Base-by-base conservation (phyloP, 1,139 yeast species). In the Debaryomyces udenii region DNA sequence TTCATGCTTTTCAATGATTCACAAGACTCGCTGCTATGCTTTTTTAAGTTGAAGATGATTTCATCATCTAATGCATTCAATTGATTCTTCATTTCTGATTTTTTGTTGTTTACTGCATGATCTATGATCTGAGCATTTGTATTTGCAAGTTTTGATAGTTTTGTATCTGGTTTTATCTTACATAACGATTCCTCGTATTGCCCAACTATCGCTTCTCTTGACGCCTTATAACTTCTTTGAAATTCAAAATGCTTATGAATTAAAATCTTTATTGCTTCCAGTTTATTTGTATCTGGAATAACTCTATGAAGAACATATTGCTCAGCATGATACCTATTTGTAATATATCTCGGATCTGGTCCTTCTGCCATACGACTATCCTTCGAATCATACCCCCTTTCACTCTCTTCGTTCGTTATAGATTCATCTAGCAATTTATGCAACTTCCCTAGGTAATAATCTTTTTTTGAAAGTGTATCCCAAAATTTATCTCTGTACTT, bases 301-400 rank as follows among this genome's bases (percentile, higher is more conserved):
- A 57, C 26, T 6, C 37, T 37, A 1, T 41, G 31, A 2, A 40
- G 38, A 2, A 59, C 35, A 41, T 55, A 58, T 20, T 42, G 37
- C 22, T 42, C 44, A 2, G 64, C 65, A 40, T 55, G 61, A 35
- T 46, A 48, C 10, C 61, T 38, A 31, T 57, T 55, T 22, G 59
- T 45, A 26, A 60, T 60, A 39, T 42, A 48, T 18, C 38, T 41
- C 16, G 61, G 48, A 30, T 57, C 59, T 2, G 40, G 37, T 10
- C 38, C 46, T 3, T 36, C 14, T 23, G 14, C 27, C 7, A 11
- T 16, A 9, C 10, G 26, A 23, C 9, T 29, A 7, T 9, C 20
- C 9, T 11, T 10, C 27, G 22, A 31, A 23, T 24, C 36, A 20
- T 17, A 13, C n/a, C 6, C 20, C 15, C 15, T 24, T 14, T 15